These are phyloP conservation scores for Cercophora newfieldiana DNA, from an alignment of 495 filamentous ascomycete genomes.

Conservation along the genomic window DNA sequence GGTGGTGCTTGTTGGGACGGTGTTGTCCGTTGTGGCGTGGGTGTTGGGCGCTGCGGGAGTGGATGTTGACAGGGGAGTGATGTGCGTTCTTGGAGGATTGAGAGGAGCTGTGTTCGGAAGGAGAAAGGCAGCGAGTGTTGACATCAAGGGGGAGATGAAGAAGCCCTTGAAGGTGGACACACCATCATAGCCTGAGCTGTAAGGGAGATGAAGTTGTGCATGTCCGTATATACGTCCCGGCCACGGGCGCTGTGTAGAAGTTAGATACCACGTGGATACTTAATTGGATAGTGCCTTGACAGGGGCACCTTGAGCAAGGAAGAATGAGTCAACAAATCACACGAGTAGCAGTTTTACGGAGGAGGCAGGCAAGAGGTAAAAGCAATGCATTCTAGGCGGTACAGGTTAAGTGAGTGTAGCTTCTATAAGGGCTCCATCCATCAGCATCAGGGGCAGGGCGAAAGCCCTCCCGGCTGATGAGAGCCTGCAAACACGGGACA, in stretches of 20 bases:
- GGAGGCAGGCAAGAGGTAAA: background rate
- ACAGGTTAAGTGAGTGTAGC: background rate
- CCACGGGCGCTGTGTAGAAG: background rate
- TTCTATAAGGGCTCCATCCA: background rate
- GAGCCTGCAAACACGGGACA: background rate
- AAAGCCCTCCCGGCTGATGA: background rate
- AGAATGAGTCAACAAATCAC: background rate
- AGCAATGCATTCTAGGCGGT: background rate
- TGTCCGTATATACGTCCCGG: background rate
- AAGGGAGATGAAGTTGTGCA: background rate
- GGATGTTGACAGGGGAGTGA: conserved; percentile 27
- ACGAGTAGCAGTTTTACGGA: background rate
- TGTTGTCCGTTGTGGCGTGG: conserved; percentile 32
- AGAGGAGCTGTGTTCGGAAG: background rate
- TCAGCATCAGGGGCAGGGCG: background rate
- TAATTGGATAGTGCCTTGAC: too few relatives aligned
- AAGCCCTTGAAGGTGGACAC: background rate
- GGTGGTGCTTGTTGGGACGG: conserved; percentile 45
- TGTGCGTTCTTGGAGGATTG: background rate
- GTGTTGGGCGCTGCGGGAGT: conserved; percentile 24
- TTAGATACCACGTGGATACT: conserved; percentile 1
- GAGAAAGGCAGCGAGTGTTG: background rate
- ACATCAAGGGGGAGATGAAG: background rate
- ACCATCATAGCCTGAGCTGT: background rate
- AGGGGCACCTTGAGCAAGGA: background rate